Evolutionary conservation across 306 rosid species (phyloP).

Genomic region (Urtica urens): DNA sequence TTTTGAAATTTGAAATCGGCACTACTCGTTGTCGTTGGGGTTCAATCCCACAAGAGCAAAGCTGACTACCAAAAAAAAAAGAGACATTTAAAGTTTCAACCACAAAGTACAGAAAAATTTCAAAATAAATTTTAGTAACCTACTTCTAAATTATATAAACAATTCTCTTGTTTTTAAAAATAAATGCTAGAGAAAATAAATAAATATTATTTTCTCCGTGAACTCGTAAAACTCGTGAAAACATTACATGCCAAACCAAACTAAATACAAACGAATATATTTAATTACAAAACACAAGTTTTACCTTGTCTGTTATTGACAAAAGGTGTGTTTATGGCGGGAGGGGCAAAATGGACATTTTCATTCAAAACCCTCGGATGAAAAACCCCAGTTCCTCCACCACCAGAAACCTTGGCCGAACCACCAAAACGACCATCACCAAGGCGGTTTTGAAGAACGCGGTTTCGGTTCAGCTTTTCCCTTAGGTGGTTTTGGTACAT

Average conservation of each 20-base stretch:
- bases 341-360: background rate
- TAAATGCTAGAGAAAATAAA: too few relatives aligned
- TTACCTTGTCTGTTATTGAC: constrained; percentile 14
- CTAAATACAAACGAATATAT: background rate
- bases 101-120: too few relatives aligned
- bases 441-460: constrained; percentile 5
- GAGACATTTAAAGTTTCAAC: too few relatives aligned
- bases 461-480: background rate
- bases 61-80: background rate
- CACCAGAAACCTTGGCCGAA: constrained; percentile 18
- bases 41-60: background rate
- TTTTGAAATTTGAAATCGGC: too few relatives aligned
- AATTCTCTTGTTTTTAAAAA: too few relatives aligned
- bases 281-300: background rate
- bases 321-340: constrained; percentile 1
- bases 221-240: too few relatives aligned
- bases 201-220: too few relatives aligned
- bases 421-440: constrained; percentile 3
- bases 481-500: background rate
- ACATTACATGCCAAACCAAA: background rate
- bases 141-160: too few relatives aligned
- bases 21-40: too few relatives aligned
- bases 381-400: constrained; percentile 26
- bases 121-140: too few relatives aligned
- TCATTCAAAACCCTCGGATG: constrained; percentile 20